A percentile compares a stretch with the other conserved stretches of the same genome.
Conservation (phyloP, 768 basidiomycete genomes). For the Tulasnella sp. region DNA sequence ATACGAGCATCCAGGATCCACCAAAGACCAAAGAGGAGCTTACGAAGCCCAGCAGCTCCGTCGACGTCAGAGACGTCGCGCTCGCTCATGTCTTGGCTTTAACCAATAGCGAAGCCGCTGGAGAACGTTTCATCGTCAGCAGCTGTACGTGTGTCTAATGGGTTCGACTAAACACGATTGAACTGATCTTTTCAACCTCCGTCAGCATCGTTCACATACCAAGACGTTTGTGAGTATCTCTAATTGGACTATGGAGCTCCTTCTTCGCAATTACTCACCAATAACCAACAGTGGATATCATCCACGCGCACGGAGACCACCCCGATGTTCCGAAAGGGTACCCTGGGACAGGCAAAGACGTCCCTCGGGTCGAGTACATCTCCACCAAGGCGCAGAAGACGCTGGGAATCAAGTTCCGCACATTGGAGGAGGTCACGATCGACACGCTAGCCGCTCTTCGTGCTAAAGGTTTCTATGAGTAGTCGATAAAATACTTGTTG, state of each 20-base stretch:
- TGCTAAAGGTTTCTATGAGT: background rate
- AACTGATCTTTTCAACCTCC: background rate
- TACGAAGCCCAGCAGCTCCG: background rate
- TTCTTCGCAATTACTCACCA: background rate
- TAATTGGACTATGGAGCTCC: background rate
- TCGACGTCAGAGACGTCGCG: conserved; percentile 36
- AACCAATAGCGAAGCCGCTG: conserved; percentile 16
- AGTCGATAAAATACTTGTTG: background rate
- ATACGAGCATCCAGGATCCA: background rate
- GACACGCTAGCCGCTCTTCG: conserved; percentile 17
- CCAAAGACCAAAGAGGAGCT: conserved; percentile 20
- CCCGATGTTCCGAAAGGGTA: conserved; percentile 18
- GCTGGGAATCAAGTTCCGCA: conserved; percentile 22
- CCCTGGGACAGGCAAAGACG: conserved; percentile 5
- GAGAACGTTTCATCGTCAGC: conserved; percentile 28
- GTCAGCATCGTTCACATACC: conserved; percentile 30
- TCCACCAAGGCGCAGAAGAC: conserved; percentile 18
- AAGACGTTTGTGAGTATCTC: conserved; percentile 31
- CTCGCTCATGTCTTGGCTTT: conserved; percentile 29
- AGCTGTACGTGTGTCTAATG: background rate
- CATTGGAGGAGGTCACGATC: conserved; percentile 26
- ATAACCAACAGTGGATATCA: conserved; percentile 1
- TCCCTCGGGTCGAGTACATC: background rate
- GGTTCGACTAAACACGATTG: background rate
- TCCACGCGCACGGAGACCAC: conserved; percentile 13